Percentiles rank a stretch among this genome's conserved stretches.
phyloP scores from a whole-genome alignment of 208 protist species.

The Trypanosoma rangeli region DNA sequence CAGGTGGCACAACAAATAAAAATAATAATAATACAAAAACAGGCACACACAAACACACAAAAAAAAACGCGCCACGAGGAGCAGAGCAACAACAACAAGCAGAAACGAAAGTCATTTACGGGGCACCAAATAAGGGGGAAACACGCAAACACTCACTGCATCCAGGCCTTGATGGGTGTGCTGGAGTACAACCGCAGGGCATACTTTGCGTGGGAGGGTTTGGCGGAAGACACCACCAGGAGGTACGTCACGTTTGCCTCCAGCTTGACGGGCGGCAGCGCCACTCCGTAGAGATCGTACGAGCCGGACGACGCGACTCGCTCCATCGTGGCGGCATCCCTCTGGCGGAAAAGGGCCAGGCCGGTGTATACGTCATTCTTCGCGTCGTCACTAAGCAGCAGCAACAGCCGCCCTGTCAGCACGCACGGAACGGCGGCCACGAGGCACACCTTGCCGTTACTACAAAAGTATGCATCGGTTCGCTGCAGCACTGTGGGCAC shows the following conservation, averaged over 20 bases:
- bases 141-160: constrained; percentile 23
- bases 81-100: background rate
- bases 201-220: constrained; percentile 51
- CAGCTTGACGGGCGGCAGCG: constrained; percentile 45
- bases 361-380: constrained; percentile 35
- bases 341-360: constrained; percentile 56
- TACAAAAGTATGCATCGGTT: constrained; percentile 46
- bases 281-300: constrained; percentile 42
- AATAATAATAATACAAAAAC: constrained; percentile 2
- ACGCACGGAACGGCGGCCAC: constrained; percentile 29
- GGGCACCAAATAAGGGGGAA: constrained; percentile 18
- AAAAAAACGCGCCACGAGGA: background rate
- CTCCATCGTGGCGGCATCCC: constrained; percentile 51
- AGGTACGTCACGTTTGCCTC: constrained; percentile 50
- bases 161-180: constrained; percentile 31
- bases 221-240: constrained; percentile 56
- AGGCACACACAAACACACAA: constrained; percentile 10
- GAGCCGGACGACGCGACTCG: constrained; percentile 47
- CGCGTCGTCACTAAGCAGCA: constrained; percentile 38
- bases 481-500: constrained; percentile 30
- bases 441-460: constrained; percentile 56
- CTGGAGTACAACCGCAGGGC: constrained; percentile 65
- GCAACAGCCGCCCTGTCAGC: constrained; percentile 52
- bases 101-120: background rate
- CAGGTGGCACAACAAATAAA: background rate